These are phyloP conservation scores for Penicillium sp. DNA, from an alignment of 2,329 filamentous ascomycete species.

Conservation along the genomic window DNA sequence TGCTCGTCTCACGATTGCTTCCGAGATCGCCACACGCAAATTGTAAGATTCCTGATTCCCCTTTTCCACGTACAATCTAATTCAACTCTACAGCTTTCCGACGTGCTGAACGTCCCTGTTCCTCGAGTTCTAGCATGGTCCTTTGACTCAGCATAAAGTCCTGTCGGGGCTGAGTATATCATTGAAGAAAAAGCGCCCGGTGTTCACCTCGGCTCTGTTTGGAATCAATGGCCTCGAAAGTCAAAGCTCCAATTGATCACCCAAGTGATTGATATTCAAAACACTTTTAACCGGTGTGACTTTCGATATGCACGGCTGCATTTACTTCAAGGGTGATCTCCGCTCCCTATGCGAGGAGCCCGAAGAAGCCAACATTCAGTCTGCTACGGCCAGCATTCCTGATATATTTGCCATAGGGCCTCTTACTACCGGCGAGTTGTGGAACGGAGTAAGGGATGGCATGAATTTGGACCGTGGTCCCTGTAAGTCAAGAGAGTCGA, in stretches of 20 bases:
- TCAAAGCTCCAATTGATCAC: slow-evolving; percentile 26
- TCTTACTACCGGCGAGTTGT: slow-evolving; percentile 24
- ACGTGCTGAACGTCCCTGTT: slow-evolving; percentile 20
- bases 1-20: slow-evolving; percentile 20
- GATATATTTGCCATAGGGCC: slow-evolving; percentile 27
- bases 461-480: slow-evolving; percentile 33
- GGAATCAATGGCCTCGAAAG: slow-evolving; percentile 28
- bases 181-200: slow-evolving; percentile 34
- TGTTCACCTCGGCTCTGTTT: slow-evolving; percentile 30
- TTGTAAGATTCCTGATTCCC: slow-evolving; percentile 20
- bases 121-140: slow-evolving; percentile 24
- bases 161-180: slow-evolving; percentile 28
- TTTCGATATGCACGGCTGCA: slow-evolving; percentile 29
- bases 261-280: slow-evolving; percentile 32
- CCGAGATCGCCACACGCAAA: slow-evolving; percentile 29
- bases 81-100: slow-evolving; percentile 22
- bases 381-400: slow-evolving; percentile 1
- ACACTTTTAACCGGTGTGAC: slow-evolving; percentile 21
- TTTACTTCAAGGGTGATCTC: slow-evolving; percentile 30
- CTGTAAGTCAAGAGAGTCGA: slow-evolving; percentile 22
- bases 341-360: slow-evolving; percentile 14
- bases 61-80: neutral
- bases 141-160: slow-evolving; percentile 15
- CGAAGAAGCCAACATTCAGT: slow-evolving; percentile 10
- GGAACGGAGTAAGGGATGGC: slow-evolving; percentile 17